These are phyloP conservation scores for Ballota nigra DNA, from an alignment of 257 asterid species.

Conservation along the genomic window DNA sequence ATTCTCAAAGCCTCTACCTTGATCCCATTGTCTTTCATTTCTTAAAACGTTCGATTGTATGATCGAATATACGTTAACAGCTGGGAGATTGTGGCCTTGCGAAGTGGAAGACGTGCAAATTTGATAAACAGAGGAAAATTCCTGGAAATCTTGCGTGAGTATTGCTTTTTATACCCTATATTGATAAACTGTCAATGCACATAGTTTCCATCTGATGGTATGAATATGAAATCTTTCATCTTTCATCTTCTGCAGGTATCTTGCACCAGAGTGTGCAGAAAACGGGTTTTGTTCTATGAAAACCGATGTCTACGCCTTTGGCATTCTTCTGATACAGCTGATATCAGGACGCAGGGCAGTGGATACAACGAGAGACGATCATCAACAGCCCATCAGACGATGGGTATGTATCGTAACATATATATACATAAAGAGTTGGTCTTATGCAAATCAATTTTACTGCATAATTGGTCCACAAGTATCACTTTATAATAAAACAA, in stretches of 20 bases:
- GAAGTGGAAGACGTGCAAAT: constrained; percentile 42
- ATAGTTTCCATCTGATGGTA: neutral
- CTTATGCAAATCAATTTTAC: too few species aligned
- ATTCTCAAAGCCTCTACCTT: too few species aligned
- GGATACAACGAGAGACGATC: constrained; percentile 35
- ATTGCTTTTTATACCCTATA: neutral
- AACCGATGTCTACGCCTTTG: constrained; percentile 64
- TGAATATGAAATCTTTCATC: neutral
- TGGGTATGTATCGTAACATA: constrained; percentile 50
- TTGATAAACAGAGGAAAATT: constrained; percentile 30
- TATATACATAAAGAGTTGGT: neutral
- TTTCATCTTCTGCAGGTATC: constrained; percentile 49
- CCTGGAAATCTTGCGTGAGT: constrained; percentile 57
- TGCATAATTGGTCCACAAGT: neutral
- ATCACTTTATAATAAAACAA: neutral
- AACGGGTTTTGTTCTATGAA: constrained; percentile 43
- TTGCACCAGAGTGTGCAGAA: constrained; percentile 69
- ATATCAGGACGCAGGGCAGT: constrained; percentile 60
- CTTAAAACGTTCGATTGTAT: neutral
- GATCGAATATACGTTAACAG: constrained; percentile 28
- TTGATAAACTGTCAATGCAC: neutral
- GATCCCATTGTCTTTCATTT: too few species aligned
- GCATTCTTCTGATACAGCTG: constrained; percentile 62
- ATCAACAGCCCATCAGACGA: constrained; percentile 43
- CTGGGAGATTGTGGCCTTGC: constrained; percentile 74